Percentiles rank a stretch among this genome's conserved stretches.
Conservation (phyloP, 2,329 filamentous ascomycete species). For the Fusarium tjaetaba region DNA sequence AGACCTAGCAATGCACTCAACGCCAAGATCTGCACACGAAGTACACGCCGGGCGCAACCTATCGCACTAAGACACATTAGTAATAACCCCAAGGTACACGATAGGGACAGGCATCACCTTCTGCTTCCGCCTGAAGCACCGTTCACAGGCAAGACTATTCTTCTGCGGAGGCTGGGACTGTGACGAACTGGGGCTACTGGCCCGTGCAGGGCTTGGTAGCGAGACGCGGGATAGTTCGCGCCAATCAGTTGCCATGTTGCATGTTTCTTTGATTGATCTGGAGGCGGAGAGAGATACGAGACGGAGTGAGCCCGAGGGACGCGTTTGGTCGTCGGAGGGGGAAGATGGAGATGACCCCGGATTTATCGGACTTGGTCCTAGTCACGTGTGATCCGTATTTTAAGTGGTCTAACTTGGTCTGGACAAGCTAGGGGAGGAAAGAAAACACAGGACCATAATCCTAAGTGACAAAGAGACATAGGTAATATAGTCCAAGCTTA, state of each 20-base stretch:
- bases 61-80: background rate
- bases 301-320: conserved; percentile 15
- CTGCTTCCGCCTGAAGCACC: conserved; percentile 33
- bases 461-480: too few species aligned
- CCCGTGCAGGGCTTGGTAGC: background rate
- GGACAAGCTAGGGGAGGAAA: too few species aligned
- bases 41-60: conserved; percentile 7
- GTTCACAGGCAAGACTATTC: conserved; percentile 24
- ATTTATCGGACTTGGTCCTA: conserved; percentile 9
- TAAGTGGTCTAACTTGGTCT: background rate
- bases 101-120: background rate
- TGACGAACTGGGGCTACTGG: conserved; percentile 6
- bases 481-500: too few species aligned
- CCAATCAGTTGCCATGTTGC: conserved; percentile 17
- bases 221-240: background rate
- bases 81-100: rapidly evolving
- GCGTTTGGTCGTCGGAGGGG: background rate
- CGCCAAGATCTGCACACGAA: conserved; percentile 15
- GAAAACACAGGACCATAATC: too few species aligned
- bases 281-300: background rate
- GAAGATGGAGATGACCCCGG: background rate
- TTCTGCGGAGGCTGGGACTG: conserved; percentile 3
- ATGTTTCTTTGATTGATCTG: background rate
- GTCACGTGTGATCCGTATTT: conserved; percentile 9
- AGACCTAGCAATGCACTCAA: conserved; percentile 14